phyloP scores from a whole-genome alignment of 768 basidiomycete genomes.

The Coprinopsis sp. region DNA sequence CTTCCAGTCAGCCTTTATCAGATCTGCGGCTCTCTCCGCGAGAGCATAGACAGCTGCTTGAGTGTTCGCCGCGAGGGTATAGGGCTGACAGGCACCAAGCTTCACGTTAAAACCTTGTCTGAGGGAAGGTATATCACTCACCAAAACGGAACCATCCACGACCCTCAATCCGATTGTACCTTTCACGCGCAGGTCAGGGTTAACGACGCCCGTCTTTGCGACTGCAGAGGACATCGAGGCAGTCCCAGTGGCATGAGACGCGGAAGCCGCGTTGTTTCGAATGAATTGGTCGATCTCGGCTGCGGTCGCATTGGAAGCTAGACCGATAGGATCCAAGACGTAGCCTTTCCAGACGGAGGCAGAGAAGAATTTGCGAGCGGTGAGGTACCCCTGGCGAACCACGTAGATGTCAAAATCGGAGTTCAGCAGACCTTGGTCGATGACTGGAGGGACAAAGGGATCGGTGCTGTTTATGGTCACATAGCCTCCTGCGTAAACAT shows the following conservation, averaged over 20 bases:
- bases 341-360: conserved; percentile 5
- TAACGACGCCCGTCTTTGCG: conserved; percentile 29
- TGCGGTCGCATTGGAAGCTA: conserved; percentile 1
- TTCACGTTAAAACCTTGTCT: too few species aligned
- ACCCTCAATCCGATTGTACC: too few species aligned
- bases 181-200: conserved; percentile 34
- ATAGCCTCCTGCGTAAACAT: background rate
- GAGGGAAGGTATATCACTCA: too few species aligned
- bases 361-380: conserved; percentile 8
- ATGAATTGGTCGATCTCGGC: conserved; percentile 14
- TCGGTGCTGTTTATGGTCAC: background rate
- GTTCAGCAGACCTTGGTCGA: conserved; percentile 5
- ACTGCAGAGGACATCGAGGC: conserved; percentile 26
- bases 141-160: too few species aligned
- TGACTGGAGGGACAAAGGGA: conserved; percentile 1
- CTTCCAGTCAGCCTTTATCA: too few species aligned
- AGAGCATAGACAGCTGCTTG: too few species aligned
- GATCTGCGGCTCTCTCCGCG: too few species aligned
- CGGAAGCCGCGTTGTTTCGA: conserved; percentile 15
- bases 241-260: conserved; percentile 29
- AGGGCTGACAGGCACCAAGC: too few species aligned
- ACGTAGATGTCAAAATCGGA: conserved; percentile 9
- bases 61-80: too few species aligned
- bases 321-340: background rate
- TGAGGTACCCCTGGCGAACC: conserved; percentile 9